Evolutionary conservation across 202 grass and related monocot genomes (phyloP), one percentile per base, ranked within the genome.

Genomic region (Zoysia matrella): DNA sequence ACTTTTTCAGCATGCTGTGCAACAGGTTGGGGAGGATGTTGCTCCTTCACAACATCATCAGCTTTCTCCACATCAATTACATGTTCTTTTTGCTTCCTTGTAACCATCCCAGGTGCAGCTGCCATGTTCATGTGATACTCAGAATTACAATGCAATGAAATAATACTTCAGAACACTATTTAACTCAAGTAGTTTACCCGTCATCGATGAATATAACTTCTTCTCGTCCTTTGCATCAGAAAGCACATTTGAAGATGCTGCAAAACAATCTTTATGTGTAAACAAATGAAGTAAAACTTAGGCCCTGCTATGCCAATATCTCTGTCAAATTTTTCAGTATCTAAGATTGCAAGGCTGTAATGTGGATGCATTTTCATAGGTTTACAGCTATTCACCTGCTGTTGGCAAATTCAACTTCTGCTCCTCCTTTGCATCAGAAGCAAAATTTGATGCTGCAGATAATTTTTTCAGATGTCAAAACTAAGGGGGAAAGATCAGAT

Each of bases 21-120:
- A 55, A 81, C 40, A 60, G 84, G n/a, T 7, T 90, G 69, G 5
- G 61, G 76, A 49, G 77, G 69, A 63, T 74, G 81, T 73, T 79
- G 86, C 67, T 70, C 69, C 66, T 92, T 76, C 67, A 90, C 78
- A 82, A 87, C 77, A 84, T 77, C 79, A 78, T 88, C 75, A 48
- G 79, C 7, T 69, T 78, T 88, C 78, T 80, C 91, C 74, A 89
- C 78, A 83, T 93, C 88, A 79, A 96, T 89, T 52, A 90, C 69
- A 73, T 93, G 89, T 11, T 84, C 88, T 48, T 86, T 90, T 74
- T 83, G 78, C 48, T 86, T 90, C 67, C 51, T 73, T 69, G 74
- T 62, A 74, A 82, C 58, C 6, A 60, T 22, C 15, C 80, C 66
- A 55, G 83, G 69, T 84, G 42, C 53, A 86, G 69, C 83, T 89